Evolutionary conservation across 768 basidiomycete species (phyloP), one percentile per base, ranked within the genome.

Genomic region (Coprinellus micaceus): DNA sequence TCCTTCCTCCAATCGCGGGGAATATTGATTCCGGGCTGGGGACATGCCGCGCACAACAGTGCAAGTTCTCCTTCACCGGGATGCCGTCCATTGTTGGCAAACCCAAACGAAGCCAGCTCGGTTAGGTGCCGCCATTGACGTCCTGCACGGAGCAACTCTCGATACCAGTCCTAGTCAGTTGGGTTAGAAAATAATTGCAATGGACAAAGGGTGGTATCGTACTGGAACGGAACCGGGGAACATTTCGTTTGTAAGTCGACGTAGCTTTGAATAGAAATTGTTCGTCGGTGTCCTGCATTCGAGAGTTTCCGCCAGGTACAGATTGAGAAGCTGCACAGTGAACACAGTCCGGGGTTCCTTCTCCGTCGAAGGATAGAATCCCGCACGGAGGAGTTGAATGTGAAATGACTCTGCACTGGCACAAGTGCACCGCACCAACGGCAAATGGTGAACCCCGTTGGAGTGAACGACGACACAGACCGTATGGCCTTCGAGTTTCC

Each of bases 271-370:
- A 33, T 58, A 62, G 40, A 62, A 63, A 10, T 64, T 62, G 36
- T 63, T 61, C 1, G 56, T 56, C 9, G 62, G 57, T 1, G 58
- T 53, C n/a, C 62, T 60, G 36, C 59, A 62, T 56, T 67, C 65
- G 0, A 66, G 52, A 25, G 58, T 61, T 1, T 44, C 33, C 1
- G 63, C 6, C 0, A 59, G 53, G 17, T 58, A 60, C 22, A 63
- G 58, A 3, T 64, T 52, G 2, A 67, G 44, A 10, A 60, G 39
- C 0, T 19, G 19, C 2, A 58, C 52, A 1, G 66, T 61, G 39
- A 67, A 66, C 1, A 65, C 51, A 0, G 62, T 64, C 3, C 45
- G 36, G 15, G 59, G 39, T 17, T 41, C 21, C 2, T 50, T 22
- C n/a, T 52, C 65, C 11, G 58, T 58, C 4, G 63, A 48, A 0